Conservation (phyloP, 2,329 filamentous ascomycete genomes). For the Dothistroma septosporum region DNA sequence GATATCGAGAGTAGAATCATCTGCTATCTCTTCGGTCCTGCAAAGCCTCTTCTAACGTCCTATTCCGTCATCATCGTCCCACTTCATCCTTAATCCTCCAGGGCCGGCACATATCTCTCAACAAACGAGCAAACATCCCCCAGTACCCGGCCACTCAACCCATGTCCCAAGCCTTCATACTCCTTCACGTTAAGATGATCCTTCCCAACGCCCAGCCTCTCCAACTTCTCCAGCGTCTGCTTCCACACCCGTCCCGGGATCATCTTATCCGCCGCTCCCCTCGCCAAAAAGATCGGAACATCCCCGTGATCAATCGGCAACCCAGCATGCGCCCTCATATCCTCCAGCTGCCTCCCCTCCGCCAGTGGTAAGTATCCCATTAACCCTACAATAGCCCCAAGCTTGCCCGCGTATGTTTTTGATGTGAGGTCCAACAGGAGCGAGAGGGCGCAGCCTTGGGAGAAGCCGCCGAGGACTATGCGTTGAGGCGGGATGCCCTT, state of each 20-base stretch:
- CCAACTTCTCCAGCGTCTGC: constrained; percentile 41
- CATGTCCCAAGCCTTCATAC: constrained; percentile 49
- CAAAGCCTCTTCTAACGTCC: background rate
- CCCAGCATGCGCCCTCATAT: constrained; percentile 37
- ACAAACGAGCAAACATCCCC: constrained; percentile 45
- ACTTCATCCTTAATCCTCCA: constrained; percentile 29
- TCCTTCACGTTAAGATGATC: constrained; percentile 41
- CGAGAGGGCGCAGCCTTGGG: constrained; percentile 45
- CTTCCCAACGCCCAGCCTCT: constrained; percentile 39
- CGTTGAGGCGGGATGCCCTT: constrained; percentile 40
- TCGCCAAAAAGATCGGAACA: constrained; percentile 45
- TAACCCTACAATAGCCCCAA: constrained; percentile 42
- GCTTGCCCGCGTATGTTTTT: constrained; percentile 36
- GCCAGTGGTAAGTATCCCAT: constrained; percentile 47
- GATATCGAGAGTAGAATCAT: background rate
- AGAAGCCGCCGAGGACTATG: constrained; percentile 47
- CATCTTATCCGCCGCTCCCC: constrained; percentile 47
- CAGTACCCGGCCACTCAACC: constrained; percentile 41
- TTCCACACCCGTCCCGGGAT: constrained; percentile 45
- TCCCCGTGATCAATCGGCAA: constrained; percentile 35
- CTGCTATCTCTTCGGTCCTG: background rate
- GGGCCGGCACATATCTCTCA: constrained; percentile 38
- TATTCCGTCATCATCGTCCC: background rate
- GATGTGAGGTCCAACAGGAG: constrained; percentile 42
- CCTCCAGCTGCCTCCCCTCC: constrained; percentile 30